Percentiles rank a stretch among this genome's conserved stretches.
phyloP scores from a whole-genome alignment of 441 rosid genomes.

The Sinapis alba region DNA sequence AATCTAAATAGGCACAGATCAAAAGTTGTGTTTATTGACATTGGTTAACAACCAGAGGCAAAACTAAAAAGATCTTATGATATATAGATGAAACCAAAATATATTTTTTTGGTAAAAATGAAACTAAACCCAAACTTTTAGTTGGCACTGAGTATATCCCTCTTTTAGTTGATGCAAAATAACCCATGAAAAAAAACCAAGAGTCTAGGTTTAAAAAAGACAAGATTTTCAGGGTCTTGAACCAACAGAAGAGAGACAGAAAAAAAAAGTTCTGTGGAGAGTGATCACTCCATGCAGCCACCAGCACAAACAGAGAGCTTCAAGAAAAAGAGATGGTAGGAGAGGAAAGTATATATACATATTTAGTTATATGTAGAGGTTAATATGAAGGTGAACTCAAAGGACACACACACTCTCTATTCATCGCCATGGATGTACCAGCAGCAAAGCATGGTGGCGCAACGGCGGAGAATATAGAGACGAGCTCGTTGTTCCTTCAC shows the following conservation, averaged over 20 bases:
- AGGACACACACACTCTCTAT: constrained; percentile 3
- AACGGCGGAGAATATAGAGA: constrained; percentile 81
- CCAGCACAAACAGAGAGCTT: constrained; percentile 19
- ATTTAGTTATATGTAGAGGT: constrained; percentile 3
- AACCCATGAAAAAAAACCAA: constrained; percentile 26
- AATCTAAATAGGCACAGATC: neutral
- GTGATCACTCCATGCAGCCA: constrained; percentile 30
- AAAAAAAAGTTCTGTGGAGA: constrained; percentile 17
- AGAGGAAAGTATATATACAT: neutral
- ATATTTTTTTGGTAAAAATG: constrained; percentile 13
- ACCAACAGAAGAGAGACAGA: constrained; percentile 20
- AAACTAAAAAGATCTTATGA: constrained; percentile 15
- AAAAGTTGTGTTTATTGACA: neutral
- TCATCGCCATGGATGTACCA: constrained; percentile 94
- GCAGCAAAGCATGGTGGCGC: constrained; percentile 94
- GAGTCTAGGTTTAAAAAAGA: constrained; percentile 20
- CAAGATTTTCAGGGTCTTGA: constrained; percentile 20
- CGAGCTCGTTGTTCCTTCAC: constrained; percentile 85
- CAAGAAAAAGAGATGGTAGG: constrained; percentile 8
- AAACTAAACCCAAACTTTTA: constrained; percentile 27
- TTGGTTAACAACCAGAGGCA: constrained; percentile 15
- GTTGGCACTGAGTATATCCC: too few relatives aligned
- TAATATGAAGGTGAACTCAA: neutral
- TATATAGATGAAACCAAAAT: constrained; percentile 14
- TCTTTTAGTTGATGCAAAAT: constrained; percentile 18